phyloP scores from a whole-genome alignment of 192 early-diverging fungal genomes.

The Gryganskiella cystojenkinii region DNA sequence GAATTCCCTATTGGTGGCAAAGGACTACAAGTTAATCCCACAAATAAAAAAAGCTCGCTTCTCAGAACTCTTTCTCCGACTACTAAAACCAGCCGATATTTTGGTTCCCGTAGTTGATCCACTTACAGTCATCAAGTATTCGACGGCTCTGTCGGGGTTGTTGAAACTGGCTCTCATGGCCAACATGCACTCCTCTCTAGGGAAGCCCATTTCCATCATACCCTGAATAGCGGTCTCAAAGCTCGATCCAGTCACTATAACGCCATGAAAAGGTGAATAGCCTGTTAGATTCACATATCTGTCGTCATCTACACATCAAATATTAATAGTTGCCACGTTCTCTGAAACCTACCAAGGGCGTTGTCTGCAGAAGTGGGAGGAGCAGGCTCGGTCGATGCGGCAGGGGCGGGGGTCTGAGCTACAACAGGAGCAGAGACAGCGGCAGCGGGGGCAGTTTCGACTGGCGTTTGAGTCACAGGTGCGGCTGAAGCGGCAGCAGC shows the following conservation, averaged over 20 bases:
- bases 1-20: conserved; percentile 77
- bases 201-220: conserved; percentile 97
- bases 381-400: conserved; percentile 55
- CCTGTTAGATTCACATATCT: too few relatives aligned
- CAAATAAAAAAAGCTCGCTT: background rate
- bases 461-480: conserved; percentile 39
- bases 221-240: conserved; percentile 86
- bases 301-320: too few relatives aligned
- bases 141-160: conserved; percentile 96
- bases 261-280: conserved; percentile 12
- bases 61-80: background rate
- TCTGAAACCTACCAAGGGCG: conserved; percentile 30
- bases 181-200: conserved; percentile 81
- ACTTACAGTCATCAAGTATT: conserved; percentile 90
- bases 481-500: conserved; percentile 43
- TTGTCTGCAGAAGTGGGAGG: conserved; percentile 45
- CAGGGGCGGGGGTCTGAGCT: conserved; percentile 50
- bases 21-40: conserved; percentile 1
- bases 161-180: conserved; percentile 98
- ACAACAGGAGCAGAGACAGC: conserved; percentile 54
- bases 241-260: conserved; percentile 77
- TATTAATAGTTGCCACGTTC: background rate
- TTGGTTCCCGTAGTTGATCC: too few relatives aligned
- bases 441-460: conserved; percentile 45
- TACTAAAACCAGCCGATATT: too few relatives aligned